Conservation (phyloP, 140 eudicot genomes). For the Stevia rebaudiana region DNA sequence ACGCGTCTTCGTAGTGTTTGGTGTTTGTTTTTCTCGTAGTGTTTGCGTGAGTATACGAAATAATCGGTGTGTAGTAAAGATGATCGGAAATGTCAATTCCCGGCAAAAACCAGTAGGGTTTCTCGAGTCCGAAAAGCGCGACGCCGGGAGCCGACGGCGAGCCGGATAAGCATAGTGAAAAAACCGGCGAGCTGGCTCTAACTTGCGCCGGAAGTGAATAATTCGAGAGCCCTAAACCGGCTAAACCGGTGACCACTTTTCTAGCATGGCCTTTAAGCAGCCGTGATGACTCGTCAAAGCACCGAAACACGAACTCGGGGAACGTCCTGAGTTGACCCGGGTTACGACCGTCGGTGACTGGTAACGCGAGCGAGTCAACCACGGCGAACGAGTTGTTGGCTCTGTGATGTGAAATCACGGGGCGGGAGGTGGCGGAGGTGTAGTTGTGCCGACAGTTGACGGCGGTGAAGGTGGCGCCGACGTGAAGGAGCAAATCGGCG, state of each 20-base stretch:
- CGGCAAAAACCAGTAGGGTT: constrained; percentile 49
- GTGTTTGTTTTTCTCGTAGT: neutral
- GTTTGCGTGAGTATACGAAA: constrained; percentile 13
- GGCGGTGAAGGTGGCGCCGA: constrained; percentile 23
- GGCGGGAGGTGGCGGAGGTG: constrained; percentile 36
- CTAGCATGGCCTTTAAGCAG: constrained; percentile 31
- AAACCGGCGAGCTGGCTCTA: constrained; percentile 21
- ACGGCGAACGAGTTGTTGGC: constrained; percentile 12
- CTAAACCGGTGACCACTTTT: constrained; percentile 35
- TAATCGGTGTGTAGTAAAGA: constrained; percentile 55
- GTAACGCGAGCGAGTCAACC: constrained; percentile 37
- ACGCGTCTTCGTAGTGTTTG: constrained; percentile 23
- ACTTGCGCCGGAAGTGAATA: constrained; percentile 47
- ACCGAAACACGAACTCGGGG: constrained; percentile 32
- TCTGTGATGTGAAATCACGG: constrained; percentile 12
- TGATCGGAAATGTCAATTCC: constrained; percentile 42
- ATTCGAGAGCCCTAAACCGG: constrained; percentile 45
- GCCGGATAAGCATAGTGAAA: constrained; percentile 56
- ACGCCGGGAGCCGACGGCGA: constrained; percentile 74
- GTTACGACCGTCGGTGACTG: constrained; percentile 37
- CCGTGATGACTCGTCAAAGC: constrained; percentile 29
- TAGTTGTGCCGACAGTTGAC: constrained; percentile 34
- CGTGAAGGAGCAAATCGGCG: constrained; percentile 32
- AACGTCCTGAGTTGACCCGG: constrained; percentile 35
- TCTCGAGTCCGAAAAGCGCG: constrained; percentile 38